Base-by-base conservation (phyloP, 192 early-diverging fungal species). In the Coemansia sp. region DNA sequence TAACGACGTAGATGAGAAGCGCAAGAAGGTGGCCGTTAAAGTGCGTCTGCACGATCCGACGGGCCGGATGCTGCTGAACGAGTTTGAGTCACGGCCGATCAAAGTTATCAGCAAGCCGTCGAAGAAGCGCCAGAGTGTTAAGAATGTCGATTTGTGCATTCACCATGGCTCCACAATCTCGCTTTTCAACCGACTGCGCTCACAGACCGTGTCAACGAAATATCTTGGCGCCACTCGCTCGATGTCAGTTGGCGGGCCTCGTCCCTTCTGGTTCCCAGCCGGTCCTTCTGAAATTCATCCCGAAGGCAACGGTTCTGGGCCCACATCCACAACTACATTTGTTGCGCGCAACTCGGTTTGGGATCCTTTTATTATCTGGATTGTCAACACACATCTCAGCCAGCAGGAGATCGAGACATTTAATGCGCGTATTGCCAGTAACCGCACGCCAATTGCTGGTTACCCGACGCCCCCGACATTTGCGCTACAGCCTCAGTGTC, bases 41-140 rank as follows among this genome's bases (percentile, higher is more conserved):
- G 89, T 93, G 42, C 86, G 89, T 19, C 79, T 93, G 68, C 85
- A 89, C 59, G 82, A 88, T 59, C 87, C 86, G 21, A 75, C 86
- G 7, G 72, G 72, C 27, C 88, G 86, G 32, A 63, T 88, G 7
- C 69, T 81, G 52, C 68, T 90, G 29, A 87, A 88, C 20, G 86
- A 86, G 46, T 89, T 94, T 76, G 85, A 89, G 21, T 90, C 90
- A 50, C 86, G 86, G 42, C 88, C 90, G 6, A 90, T 97, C 68
- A 93, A 92, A 59, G 91, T 95, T 20, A 95, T 97, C 58, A 92
- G 90, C 65, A 97, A 97, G 77, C 94, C 95, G 2, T 89, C 88
- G 51, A 95, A 94, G 80, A 95, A 94, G 82, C 85, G 90, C 51
- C 91, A 94, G 61, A 93, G 89, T 53, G 85, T 87, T 19, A 93